These are phyloP conservation scores for Cladophialophora chaetospira DNA, from an alignment of 2,329 filamentous ascomycete species.

Conservation along the genomic window DNA sequence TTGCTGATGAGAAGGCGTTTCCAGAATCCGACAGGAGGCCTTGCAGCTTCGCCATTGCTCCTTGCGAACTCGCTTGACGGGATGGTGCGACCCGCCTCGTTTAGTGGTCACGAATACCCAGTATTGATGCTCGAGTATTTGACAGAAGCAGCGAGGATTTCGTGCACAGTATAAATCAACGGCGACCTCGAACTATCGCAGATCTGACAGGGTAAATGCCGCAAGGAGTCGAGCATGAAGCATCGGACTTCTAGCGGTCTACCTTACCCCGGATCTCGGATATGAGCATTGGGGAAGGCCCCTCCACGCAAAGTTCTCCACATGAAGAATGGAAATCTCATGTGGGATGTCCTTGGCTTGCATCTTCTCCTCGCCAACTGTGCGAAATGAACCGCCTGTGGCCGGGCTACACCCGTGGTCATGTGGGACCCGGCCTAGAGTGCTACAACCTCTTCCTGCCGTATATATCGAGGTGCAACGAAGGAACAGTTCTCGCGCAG, in stretches of 20 bases:
- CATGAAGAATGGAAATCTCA: background rate
- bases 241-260: background rate
- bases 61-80: background rate
- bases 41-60: conserved; percentile 16
- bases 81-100: background rate
- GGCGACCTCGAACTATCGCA: too few relatives aligned
- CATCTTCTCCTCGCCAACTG: too few relatives aligned
- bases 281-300: background rate
- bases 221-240: too few relatives aligned
- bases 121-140: background rate
- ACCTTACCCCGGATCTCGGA: conserved; percentile 1
- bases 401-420: background rate
- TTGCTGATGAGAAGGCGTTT: background rate
- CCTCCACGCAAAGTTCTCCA: conserved; percentile 10
- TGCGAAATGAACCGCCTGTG: too few relatives aligned
- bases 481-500: background rate
- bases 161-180: too few relatives aligned
- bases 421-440: background rate
- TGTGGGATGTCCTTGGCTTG: background rate
- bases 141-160: too few relatives aligned
- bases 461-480: background rate
- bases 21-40: conserved; percentile 1
- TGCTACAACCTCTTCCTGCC: background rate
- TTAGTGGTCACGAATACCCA: background rate
- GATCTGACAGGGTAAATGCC: too few relatives aligned